These are phyloP conservation scores for Nectriaceae sp. DNA, from an alignment of 2,329 filamentous ascomycete species.

Conservation along the genomic window DNA sequence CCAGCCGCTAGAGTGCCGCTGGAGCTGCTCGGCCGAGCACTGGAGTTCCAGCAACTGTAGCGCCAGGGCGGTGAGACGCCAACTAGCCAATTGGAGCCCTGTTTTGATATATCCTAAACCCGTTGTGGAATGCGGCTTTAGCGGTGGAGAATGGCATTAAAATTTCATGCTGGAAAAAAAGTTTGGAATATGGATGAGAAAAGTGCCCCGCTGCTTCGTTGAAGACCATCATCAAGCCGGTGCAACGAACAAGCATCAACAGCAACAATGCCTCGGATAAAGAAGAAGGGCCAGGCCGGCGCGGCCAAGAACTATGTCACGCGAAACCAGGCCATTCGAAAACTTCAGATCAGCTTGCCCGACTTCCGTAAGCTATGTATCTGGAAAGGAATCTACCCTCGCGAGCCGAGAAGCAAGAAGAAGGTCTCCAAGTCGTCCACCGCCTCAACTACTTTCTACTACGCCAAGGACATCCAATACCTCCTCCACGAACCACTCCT, in stretches of 20 bases:
- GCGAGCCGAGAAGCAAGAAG: constrained; percentile 95
- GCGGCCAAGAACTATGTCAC: constrained; percentile 99
- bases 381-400: constrained; percentile 99
- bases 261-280: constrained; percentile 69
- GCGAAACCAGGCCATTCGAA: constrained; percentile 93
- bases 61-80: constrained; percentile 26
- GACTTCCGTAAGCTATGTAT: constrained; percentile 99
- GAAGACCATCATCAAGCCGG: constrained; percentile 16
- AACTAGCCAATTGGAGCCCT: constrained; percentile 6
- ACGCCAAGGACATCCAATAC: constrained; percentile 95
- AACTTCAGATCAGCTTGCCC: constrained; percentile 93
- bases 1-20: constrained; percentile 22
- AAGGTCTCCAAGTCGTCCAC: constrained; percentile 92
- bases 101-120: not conserved
- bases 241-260: constrained; percentile 16
- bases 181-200: constrained; percentile 35
- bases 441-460: constrained; percentile 88
- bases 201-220: constrained; percentile 36
- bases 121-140: no score
- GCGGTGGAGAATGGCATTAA: constrained; percentile 37
- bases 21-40: not conserved
- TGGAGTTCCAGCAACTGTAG: constrained; percentile 3
- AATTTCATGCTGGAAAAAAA: constrained; percentile 35
- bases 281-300: constrained; percentile 91
- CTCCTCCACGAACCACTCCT: constrained; percentile 95